Conservation (phyloP, 2,329 filamentous ascomycete genomes). For the Bisporella sp. region DNA sequence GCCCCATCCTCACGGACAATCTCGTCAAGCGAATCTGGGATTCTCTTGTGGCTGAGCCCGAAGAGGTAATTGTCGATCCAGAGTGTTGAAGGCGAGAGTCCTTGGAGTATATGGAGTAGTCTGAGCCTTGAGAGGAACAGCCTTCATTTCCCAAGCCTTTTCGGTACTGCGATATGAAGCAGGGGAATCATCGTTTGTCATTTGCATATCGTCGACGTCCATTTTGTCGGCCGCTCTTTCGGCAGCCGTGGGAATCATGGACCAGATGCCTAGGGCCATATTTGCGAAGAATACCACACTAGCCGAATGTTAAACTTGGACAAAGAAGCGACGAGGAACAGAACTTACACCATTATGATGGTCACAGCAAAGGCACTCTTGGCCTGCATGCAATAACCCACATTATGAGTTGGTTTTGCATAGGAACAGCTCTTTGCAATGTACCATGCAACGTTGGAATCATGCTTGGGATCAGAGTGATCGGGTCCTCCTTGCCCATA, state of each 20-base stretch:
- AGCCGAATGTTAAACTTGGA: constrained; percentile 3
- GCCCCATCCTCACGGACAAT: neutral
- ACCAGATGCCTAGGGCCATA: constrained; percentile 51
- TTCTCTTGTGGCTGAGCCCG: constrained; percentile 23
- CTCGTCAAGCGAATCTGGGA: neutral
- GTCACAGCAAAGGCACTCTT: constrained; percentile 60
- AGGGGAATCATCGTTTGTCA: constrained; percentile 23
- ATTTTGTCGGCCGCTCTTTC: constrained; percentile 43
- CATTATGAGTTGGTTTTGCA: constrained; percentile 44
- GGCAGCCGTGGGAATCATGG: constrained; percentile 34
- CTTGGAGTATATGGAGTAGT: constrained; percentile 53
- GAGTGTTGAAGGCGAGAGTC: constrained; percentile 59
- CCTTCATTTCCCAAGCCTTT: constrained; percentile 51
- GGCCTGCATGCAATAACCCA: constrained; percentile 58
- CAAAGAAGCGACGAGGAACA: neutral
- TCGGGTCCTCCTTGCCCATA: constrained; percentile 70
- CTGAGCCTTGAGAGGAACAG: constrained; percentile 33
- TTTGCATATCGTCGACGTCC: constrained; percentile 39
- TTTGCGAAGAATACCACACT: constrained; percentile 46
- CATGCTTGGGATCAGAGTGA: constrained; percentile 56
- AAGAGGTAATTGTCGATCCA: constrained; percentile 51
- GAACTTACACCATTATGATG: constrained; percentile 59
- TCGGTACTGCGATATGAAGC: constrained; percentile 34
- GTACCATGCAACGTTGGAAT: constrained; percentile 65
- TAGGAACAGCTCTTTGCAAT: constrained; percentile 62